Percentiles rank a stretch among this genome's conserved stretches.
Conservation (phyloP, 805 yeast genomes). For the Wickerhamomyces alni region DNA sequence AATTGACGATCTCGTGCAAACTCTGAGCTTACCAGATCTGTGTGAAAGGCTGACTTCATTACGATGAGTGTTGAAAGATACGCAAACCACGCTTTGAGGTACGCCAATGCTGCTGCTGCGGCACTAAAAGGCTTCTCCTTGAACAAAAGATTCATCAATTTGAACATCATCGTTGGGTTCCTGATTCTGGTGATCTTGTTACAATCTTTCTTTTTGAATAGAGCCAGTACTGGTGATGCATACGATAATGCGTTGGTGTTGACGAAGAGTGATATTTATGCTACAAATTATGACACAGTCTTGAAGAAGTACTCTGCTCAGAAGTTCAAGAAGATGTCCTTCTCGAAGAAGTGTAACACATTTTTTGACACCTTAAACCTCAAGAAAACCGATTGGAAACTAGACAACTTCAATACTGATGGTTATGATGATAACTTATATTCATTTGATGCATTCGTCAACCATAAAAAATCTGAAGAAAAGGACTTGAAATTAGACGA, state of each 20-base stretch:
- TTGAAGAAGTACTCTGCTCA: conserved; percentile 2
- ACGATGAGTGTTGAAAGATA: not conserved
- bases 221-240: not conserved
- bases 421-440: conserved; percentile 18
- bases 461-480: conserved; percentile 1
- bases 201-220: conserved; percentile 9
- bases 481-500: conserved; percentile 6
- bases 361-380: conserved; percentile 11
- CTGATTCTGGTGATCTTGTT: conserved; percentile 8
- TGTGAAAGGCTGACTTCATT: no score
- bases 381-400: conserved; percentile 12
- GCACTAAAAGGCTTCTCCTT: conserved; percentile 4
- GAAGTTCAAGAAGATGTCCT: conserved; percentile 3
- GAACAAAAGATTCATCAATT: conserved; percentile 17
- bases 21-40: no score
- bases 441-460: conserved; percentile 12
- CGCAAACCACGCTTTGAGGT: conserved; percentile 3
- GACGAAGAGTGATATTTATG: conserved; percentile 11
- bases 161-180: conserved; percentile 13
- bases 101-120: conserved; percentile 3
- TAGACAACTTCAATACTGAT: conserved; percentile 14
- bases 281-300: conserved; percentile 13
- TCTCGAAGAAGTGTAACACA: conserved; percentile 12
- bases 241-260: conserved; percentile 2
- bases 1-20: no score